These are phyloP conservation scores for Camelina neglecta DNA, from an alignment of 345 rosid genomes.

Conservation along the genomic window DNA sequence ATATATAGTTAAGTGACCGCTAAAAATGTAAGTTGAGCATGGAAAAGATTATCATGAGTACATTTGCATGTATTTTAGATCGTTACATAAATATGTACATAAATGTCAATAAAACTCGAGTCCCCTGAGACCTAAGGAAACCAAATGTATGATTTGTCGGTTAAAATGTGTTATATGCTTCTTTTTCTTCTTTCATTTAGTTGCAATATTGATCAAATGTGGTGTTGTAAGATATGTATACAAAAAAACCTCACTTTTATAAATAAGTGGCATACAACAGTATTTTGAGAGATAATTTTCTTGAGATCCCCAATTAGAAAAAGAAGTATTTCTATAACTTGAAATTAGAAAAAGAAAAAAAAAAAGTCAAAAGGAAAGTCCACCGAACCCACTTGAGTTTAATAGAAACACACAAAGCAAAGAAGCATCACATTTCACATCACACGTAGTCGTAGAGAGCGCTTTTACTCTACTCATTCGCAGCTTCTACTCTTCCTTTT, in stretches of 20 bases:
- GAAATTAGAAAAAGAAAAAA: neutral
- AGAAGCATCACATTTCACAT: conserved; percentile 45
- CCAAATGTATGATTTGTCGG: too few relatives aligned
- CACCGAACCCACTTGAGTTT: conserved; percentile 45
- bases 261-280: too few relatives aligned
- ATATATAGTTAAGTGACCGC: neutral
- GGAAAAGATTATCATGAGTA: conserved; percentile 1
- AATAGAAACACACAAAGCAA: conserved; percentile 38
- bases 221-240: too few relatives aligned
- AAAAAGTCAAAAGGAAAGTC: conserved; percentile 38
- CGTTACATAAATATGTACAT: neutral
- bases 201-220: too few relatives aligned
- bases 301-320: neutral
- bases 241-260: too few relatives aligned
- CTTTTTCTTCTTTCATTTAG: too few relatives aligned
- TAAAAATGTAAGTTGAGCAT: neutral
- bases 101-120: too few relatives aligned
- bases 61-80: conserved; percentile 4
- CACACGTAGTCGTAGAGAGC: conserved; percentile 17
- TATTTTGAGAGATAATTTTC: too few relatives aligned
- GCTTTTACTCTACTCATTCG: conserved; percentile 23
- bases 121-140: too few relatives aligned
- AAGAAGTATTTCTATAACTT: neutral
- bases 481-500: conserved; percentile 44
- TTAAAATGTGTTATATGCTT: too few relatives aligned